Base-by-base conservation (phyloP, 2,329 filamentous ascomycete species). In the Pseudogymnoascus sp. region DNA sequence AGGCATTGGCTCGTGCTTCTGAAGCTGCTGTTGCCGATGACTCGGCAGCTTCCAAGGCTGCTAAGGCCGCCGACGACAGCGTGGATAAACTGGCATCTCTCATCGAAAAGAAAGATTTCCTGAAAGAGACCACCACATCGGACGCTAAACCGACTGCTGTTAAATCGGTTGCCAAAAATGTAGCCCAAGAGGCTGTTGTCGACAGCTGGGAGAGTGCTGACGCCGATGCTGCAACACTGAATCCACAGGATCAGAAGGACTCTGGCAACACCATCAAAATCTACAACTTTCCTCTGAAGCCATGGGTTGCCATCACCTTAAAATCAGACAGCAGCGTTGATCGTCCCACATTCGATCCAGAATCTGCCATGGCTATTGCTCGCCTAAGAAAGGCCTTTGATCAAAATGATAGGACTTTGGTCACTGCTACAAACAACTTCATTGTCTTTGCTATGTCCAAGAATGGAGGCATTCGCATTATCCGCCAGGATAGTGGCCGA, bases 371-470 rank as follows among this genome's bases (percentile, higher is more conserved):
- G 80, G 91, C 96, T 69, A 94, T 99, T 72, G 93, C 94, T 60
- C 86, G 92, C 63, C 81, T 97, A 66, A 96, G 96, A 81, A 97
- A 97, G 78, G 92, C 96, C 4, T 97, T 97, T 70, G 94, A 99
- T 71, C 94, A 97, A 77, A 88, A 97, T 65, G 94, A 99, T 72
- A 90, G 95, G 67, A 95, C 92, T 66, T 82, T 99, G 33, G 93
- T 93, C 59, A 89, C 92, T 4, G 92, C 93, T 15, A 93, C 91
- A 27, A 87, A 91, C 71, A 89, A 88, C 64, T 96, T 94, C 77
- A 97, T 99, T 75, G 88, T 91, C 5, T 99, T 97, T 71, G 92
- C 91, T 44, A 90, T 96, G 80, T 90, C 90, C 44, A 97, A 96
- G 79, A 91, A 92, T 67, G 92, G 92, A 59, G 94, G 94, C 58